These are phyloP conservation scores for Orbilia oligospora DNA, from an alignment of 2,329 filamentous ascomycete genomes.

Conservation along the genomic window DNA sequence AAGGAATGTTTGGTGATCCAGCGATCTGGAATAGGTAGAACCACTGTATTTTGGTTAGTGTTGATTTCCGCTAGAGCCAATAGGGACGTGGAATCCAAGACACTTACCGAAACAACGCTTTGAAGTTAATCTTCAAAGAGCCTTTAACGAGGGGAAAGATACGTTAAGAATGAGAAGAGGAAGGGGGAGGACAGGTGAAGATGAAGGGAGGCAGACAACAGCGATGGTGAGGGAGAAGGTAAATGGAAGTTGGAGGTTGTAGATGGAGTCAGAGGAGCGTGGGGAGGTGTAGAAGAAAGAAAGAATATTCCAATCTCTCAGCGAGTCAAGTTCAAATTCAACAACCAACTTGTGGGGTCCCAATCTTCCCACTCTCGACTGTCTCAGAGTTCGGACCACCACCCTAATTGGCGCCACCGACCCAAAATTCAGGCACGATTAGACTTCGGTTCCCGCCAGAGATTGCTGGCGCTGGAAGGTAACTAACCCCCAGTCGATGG, in stretches of 20 bases:
- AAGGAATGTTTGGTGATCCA: background rate
- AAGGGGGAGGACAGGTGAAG: no score
- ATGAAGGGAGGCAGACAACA: background rate
- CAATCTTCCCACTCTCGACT: background rate
- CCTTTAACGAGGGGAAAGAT: background rate
- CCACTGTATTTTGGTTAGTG: slow-evolving; percentile 8
- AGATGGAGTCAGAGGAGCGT: background rate
- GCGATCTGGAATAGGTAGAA: background rate
- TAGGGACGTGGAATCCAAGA: background rate
- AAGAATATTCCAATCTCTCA: slow-evolving; percentile 1
- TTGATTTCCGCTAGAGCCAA: slow-evolving; percentile 5
- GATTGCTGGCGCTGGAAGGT: background rate
- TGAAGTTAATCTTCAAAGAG: background rate
- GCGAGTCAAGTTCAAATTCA: background rate
- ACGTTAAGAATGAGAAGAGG: no score
- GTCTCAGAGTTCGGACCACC: background rate
- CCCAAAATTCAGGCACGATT: slow-evolving; percentile 35
- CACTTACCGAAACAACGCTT: slow-evolving; percentile 6
- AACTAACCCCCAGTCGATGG: background rate
- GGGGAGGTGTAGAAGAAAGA: background rate
- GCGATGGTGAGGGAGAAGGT: slow-evolving; percentile 3
- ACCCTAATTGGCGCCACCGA: slow-evolving; percentile 19
- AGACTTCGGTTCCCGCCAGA: background rate
- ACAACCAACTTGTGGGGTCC: background rate
- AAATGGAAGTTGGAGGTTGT: background rate